Evolutionary conservation across 129 eudicot genomes (phyloP), one percentile per base, ranked within the genome.

Genomic region (Solidago caesia): DNA sequence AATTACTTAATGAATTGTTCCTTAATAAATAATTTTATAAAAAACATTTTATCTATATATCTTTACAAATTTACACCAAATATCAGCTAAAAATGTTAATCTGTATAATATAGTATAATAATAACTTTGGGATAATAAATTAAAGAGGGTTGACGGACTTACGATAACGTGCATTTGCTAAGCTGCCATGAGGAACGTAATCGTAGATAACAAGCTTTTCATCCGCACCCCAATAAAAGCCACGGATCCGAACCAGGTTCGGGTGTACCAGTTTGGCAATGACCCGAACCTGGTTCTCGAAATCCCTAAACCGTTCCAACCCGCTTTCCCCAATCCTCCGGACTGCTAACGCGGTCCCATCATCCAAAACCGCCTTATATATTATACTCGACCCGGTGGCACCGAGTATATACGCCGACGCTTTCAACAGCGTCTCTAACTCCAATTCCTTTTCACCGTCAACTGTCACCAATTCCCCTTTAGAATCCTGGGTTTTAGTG

Each of bases 141-240:
- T n/a, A 21, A 2, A 45, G 27, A 74, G 2, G 41, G 71, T 68
- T 55, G 48, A 70, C 3, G 39, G 25, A 82, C 99, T 89, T 83
- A 95, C 99, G 81, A 85, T 88, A 87, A 77, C 96, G 91, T 44
- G 96, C 90, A 67, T 85, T 91, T 58, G 97, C 96, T 42, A 95
- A 91, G 77, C 88, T 95, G n/a, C 97, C 99, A 82, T 95, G 91
- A 46, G 99, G 93, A 79, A 95, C 90, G 74, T 79, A 95, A 44
- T 95, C 99, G 46, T 95, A 95, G 74, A 95, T 91, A 21, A 95
- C 82, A 44, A 95, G 92, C 79, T 95, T 95, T 83, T 95, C 99
- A 43, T 95, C 96, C 27, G 85, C 74, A 7, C 92, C 97, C 99
- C 99, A 91, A 58, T 89, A 95, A 77, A 91, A 95, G n/a, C 97